phyloP scores from a whole-genome alignment of 2,329 filamentous ascomycete species.

The Neophaeococcomyces aloes region DNA sequence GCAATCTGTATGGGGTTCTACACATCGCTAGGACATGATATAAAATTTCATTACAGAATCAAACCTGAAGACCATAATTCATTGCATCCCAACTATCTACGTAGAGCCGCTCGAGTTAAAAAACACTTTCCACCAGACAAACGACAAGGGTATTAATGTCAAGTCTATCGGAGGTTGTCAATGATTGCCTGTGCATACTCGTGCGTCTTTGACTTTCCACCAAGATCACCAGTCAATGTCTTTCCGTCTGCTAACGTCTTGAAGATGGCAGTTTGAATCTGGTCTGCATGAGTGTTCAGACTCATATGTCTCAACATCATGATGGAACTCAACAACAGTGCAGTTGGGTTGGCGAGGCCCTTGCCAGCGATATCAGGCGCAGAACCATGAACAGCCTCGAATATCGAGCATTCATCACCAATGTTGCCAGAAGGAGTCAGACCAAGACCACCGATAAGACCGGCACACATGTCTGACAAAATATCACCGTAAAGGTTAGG shows the following conservation, averaged over 20 bases:
- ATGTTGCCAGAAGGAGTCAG: conserved; percentile 98
- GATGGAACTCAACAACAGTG: conserved; percentile 86
- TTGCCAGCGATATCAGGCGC: conserved; percentile 95
- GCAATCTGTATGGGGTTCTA: too few species aligned
- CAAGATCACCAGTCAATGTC: conserved; percentile 86
- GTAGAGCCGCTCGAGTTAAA: neutral
- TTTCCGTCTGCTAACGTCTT: conserved; percentile 93
- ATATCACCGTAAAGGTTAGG: conserved; percentile 99
- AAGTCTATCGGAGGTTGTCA: conserved; percentile 37
- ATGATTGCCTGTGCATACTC: conserved; percentile 94
- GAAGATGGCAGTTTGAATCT: conserved; percentile 92
- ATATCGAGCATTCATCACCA: conserved; percentile 98
- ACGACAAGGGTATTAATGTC: neutral
- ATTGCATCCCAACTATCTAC: conserved; percentile 1
- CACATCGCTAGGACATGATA: too few species aligned
- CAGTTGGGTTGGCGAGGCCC: conserved; percentile 92
- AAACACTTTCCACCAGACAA: neutral
- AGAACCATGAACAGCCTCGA: conserved; percentile 97
- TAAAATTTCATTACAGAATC: too few species aligned
- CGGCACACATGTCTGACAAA: conserved; percentile 98
- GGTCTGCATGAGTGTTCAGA: conserved; percentile 68
- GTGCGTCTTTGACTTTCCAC: conserved; percentile 88
- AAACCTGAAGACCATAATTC: neutral
- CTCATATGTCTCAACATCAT: conserved; percentile 99
- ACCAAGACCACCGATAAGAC: conserved; percentile 93